Conservation (phyloP, 306 rosid species). For the Fragaria nilgerrensis region DNA sequence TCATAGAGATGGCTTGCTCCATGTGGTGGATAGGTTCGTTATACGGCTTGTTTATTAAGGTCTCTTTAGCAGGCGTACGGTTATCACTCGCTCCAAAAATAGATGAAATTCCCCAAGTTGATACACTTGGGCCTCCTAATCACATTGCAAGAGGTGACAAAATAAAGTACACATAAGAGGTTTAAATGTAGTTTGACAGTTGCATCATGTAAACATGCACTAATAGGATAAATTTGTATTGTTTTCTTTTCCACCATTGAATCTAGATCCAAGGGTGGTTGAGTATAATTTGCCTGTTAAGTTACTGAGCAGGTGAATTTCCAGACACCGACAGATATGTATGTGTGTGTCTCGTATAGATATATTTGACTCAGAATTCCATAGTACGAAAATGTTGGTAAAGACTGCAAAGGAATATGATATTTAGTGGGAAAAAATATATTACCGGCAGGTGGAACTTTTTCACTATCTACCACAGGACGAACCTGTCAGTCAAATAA, state of each 20-base stretch:
- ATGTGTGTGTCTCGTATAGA: background rate
- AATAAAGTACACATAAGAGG: conserved; percentile 10
- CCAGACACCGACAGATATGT: background rate
- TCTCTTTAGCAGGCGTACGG: conserved; percentile 60
- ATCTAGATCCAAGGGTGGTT: background rate
- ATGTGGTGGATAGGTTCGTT: conserved; percentile 54
- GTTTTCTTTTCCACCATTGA: background rate
- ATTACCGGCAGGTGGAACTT: conserved; percentile 64
- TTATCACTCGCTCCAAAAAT: conserved; percentile 83
- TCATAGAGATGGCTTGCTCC: conserved; percentile 74
- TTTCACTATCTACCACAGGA: conserved; percentile 64
- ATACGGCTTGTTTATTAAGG: conserved; percentile 38
- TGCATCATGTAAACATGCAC: background rate
- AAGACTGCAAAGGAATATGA: background rate
- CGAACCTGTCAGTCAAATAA: conserved; percentile 56
- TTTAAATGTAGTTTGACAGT: background rate
- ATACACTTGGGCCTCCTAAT: conserved; percentile 58
- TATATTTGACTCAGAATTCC: background rate
- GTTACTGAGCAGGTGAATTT: background rate
- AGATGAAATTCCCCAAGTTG: conserved; percentile 92
- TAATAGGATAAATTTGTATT: background rate
- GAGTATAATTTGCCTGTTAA: background rate
- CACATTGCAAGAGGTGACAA: conserved; percentile 18
- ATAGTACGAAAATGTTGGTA: background rate
- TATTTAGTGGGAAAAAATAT: conserved; percentile 6